Base-by-base conservation (phyloP, 2,329 filamentous ascomycete genomes). In the Knoxdaviesia capensis region DNA sequence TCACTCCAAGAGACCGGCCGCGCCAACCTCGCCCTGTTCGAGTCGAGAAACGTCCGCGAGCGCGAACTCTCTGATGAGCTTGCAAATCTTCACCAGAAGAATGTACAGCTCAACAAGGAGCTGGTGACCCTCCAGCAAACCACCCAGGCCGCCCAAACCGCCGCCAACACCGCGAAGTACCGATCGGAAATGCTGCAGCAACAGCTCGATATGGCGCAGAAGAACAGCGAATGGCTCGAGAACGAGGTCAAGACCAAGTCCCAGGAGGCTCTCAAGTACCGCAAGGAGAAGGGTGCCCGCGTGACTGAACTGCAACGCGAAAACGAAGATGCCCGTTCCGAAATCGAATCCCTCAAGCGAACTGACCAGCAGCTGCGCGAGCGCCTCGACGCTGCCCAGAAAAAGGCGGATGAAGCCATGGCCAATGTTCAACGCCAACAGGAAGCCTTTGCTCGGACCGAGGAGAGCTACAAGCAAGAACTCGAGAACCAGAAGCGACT, bases 201-300 rank as follows among this genome's bases (percentile, higher is more conserved):
- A 57, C 87, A 96, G 57, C 69, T 96, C 34, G 85, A 93, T 36
- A 68, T 92, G 43, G 75, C 88, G 11, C 86, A 85, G 56, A 81
- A 80, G 53, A 94, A 86, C 62, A 83, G 84, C 48, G 88, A 96
- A 51, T 98, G 86, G 82, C 80, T 90, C 43, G 85, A 94, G 54
- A 77, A 70, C 36, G 90, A 98, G 58, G 70, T 96, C 28, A 88
- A 93, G 63, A 87, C 83, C 1, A 93, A 94, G 62, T 79, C 74
- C 47, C 74, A 78, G 6, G 90, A 98, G 55, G 77, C 85, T 39
- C 72, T 88, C 49, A 94, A 87, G 54, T 88, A 82, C 59, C 77
- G 90, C 48, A 96, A 94, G 55, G 90, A 98, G 56, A 96, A 94
- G 67, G 83, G 83, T 47, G 79, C 85, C 1, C 80, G 83, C 35